These are phyloP conservation scores for Xylaria scruposa DNA, from an alignment of 495 filamentous ascomycete species.

Conservation along the genomic window DNA sequence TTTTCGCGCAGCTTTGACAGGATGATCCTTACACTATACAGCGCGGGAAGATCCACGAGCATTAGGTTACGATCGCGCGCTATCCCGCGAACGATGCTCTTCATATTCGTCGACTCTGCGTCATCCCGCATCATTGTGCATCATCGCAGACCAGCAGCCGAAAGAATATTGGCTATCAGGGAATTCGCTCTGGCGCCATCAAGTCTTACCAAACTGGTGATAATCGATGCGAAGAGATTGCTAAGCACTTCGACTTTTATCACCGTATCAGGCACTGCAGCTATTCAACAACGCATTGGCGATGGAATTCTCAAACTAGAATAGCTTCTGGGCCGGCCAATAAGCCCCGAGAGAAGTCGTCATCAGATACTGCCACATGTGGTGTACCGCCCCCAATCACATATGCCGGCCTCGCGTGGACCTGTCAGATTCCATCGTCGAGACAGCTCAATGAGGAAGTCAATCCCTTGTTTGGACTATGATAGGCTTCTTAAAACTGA, in stretches of 20 bases:
- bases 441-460: slow-evolving; percentile 1
- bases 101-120: not conserved
- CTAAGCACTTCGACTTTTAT: not conserved
- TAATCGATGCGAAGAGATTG: not conserved
- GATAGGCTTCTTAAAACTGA: not conserved
- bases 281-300: not conserved
- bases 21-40: not conserved
- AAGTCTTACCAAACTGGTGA: not conserved
- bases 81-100: not conserved
- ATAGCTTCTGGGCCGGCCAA: not conserved
- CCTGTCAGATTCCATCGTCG: not conserved
- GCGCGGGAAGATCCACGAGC: slow-evolving; percentile 2
- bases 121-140: slow-evolving; percentile 3
- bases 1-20: not conserved
- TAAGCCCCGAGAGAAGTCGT: not conserved
- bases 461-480: slow-evolving; percentile 1
- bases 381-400: slow-evolving; percentile 5
- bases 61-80: not conserved
- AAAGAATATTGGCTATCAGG: not conserved
- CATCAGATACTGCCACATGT: not conserved
- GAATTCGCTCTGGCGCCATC: slow-evolving; percentile 12
- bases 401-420: slow-evolving; percentile 15
- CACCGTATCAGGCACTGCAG: not conserved
- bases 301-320: not conserved
- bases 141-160: not conserved